Evolutionary conservation across 208 protist species (phyloP), one percentile per base, ranked within the genome.

Genomic region (Trypanosoma melophagium): DNA sequence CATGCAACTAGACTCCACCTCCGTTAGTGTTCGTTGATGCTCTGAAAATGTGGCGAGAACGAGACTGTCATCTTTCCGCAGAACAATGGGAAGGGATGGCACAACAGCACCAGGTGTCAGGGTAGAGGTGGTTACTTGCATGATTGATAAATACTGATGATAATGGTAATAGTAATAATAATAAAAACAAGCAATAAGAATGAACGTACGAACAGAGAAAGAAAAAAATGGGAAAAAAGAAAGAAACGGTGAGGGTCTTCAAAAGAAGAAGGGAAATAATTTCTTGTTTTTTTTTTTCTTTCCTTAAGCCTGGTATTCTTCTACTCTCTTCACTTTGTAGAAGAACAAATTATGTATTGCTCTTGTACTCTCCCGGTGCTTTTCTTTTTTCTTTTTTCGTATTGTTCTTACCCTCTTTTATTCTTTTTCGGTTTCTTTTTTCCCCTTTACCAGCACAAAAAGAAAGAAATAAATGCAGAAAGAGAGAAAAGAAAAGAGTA

Each of bases 21-120:
- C 89, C 19, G 65, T 81, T 25, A 90, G 52, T 21, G 63, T 79
- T 19, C 71, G 72, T 17, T 79, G 54, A 69, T 73, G 38, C 71
- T 95, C 89, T 52, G 77, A 76, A 74, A 92, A 92, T 25, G 83
- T 75, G 19, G 84, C 77, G n/a, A 92, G 66, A 16, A 86, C 50
- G 22, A 95, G 63, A 38, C 73, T 69, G 58, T 92, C 75, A 58
- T 91, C 83, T 71, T 92, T 92, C 35, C 86, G 83, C 40, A 95
- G 79, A 31, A 95, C 64, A 21, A 95, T 59, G 10, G 89, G 89
- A 13, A 93, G 73, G 14, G 74, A 64, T 57, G 56, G 28, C 1
- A 53, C 52, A 22, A 5, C 21, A 45, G 21, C 56, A 7, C 45
- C 16, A n/a, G 28, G 60, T n/a, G 19, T 42, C 1, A 50, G 3